Evolutionary conservation across 2,329 filamentous ascomycete genomes (phyloP).

Genomic region (Metarhizium rileyi): DNA sequence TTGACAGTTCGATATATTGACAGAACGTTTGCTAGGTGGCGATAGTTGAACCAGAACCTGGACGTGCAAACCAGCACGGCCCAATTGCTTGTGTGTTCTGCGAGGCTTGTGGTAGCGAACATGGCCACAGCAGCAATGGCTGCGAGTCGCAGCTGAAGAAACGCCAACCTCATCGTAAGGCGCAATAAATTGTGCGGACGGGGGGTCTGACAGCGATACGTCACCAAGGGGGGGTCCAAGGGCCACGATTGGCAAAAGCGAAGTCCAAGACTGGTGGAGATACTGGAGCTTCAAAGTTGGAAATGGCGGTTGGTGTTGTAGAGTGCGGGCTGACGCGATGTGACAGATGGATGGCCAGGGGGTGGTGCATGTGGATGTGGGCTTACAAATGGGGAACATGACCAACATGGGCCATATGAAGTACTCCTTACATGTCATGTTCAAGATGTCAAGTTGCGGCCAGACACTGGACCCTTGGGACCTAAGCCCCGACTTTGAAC

Average conservation of each 20-base stretch:
- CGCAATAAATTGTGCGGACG: neutral
- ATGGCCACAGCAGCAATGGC: slow-evolving; percentile 38
- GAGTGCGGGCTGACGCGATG: neutral
- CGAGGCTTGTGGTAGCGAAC: slow-evolving; percentile 36
- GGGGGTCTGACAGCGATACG: neutral
- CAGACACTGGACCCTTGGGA: too few relatives aligned
- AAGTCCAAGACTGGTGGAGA: too few relatives aligned
- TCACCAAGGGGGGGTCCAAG: neutral
- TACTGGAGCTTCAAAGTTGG: neutral
- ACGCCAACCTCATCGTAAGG: slow-evolving; percentile 41
- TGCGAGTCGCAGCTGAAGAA: slow-evolving; percentile 34
- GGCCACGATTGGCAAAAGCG: neutral
- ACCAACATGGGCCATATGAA: too few relatives aligned
- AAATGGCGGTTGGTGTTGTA: slow-evolving; percentile 1
- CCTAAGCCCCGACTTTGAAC: too few relatives aligned
- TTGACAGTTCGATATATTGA: slow-evolving; percentile 98
- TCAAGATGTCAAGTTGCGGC: too few relatives aligned
- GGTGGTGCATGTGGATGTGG: too few relatives aligned
- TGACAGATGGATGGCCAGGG: neutral
- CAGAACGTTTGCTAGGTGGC: slow-evolving; percentile 93
- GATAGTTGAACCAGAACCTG: slow-evolving; percentile 99
- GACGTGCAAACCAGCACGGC: slow-evolving; percentile 97
- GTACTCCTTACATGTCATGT: too few relatives aligned
- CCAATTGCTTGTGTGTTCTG: slow-evolving; percentile 96
- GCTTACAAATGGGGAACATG: slow-evolving; percentile 1